Evolutionary conservation across 371 early-diverging fungal species (phyloP).

Genomic region (Chytridiales sp.): DNA sequence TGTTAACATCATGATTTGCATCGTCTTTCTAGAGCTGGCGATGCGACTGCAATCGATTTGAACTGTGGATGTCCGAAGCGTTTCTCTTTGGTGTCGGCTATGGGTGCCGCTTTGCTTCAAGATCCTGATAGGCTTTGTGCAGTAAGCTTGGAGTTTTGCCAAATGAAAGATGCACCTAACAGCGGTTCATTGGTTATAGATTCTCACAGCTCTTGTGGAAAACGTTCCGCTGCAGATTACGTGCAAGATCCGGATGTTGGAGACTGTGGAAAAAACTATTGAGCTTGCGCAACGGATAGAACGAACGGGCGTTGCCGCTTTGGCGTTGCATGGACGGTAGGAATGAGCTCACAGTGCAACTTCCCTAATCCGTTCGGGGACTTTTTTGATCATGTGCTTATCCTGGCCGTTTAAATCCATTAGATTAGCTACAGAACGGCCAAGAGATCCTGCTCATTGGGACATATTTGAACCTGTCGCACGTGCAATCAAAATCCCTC

Average conservation of each 20-base stretch:
- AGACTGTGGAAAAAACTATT: conserved; percentile 71
- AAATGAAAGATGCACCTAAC: not conserved
- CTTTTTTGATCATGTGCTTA: not conserved
- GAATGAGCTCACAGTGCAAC: too few relatives aligned
- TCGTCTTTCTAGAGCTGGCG: conserved; percentile 60
- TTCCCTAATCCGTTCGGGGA: too few relatives aligned
- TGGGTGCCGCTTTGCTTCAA: conserved; percentile 91
- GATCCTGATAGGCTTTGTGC: conserved; percentile 77
- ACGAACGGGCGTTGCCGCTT: conserved; percentile 81
- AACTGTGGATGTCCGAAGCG: conserved; percentile 97
- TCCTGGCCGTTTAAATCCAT: not conserved
- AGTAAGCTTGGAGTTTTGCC: conserved; percentile 9
- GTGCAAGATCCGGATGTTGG: conserved; percentile 56
- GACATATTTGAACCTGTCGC: conserved; percentile 73
- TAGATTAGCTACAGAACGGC: conserved; percentile 65
- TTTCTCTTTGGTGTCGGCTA: conserved; percentile 90
- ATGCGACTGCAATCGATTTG: conserved; percentile 86
- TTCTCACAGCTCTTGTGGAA: conserved; percentile 73
- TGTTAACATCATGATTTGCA: not conserved
- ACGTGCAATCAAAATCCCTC: conserved; percentile 68
- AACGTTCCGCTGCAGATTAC: conserved; percentile 64
- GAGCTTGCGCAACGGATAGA: conserved; percentile 78
- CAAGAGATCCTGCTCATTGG: conserved; percentile 82
- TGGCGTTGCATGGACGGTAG: conserved; percentile 89
- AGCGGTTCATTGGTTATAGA: conserved; percentile 38